Base-by-base conservation (phyloP, 176 grass and related monocot species). In the Alloteropsis semialata region DNA sequence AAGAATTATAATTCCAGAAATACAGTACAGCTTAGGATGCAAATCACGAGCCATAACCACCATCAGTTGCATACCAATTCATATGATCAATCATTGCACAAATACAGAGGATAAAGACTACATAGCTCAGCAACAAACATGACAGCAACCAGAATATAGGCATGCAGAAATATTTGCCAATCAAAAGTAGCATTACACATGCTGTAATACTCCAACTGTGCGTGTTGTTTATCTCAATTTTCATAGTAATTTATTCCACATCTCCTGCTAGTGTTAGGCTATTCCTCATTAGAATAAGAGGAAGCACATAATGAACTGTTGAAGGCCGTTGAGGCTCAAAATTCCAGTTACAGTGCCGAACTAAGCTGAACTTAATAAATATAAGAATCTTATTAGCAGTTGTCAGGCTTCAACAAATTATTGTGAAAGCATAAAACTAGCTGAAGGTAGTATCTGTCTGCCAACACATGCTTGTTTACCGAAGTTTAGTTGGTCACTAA, bases 171-270 rank as follows among this genome's bases (percentile, higher is more conserved):
- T 17, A 64, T 6, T 37, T 30, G 68, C 2, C 46, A 36, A 74
- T 34, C 57, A 74, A 56, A 73, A 28, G 8, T 54, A 55, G n/a
- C 29, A 81, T 32, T 22, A 13, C 18, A 64, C 75, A 65, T 38
- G 24, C 44, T 19, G 57, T 85, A 44, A 73, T 58, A 76, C 53
- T 81, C 42, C 42, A 76, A 34, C 8, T 65, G 27, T 64, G 72
- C 0, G n/a, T 45, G 22, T 3, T 69, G 36, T 48, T 56, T 51
- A 49, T 86, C 17, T 32, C 29, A 72, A 42, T 18, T 66, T 33
- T 57, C 14, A 57, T 43, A 48, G 82, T 5, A 73, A 41, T 32
- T 50, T 90, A 82, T 90, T 65, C 22, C 37, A 48, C 42, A 29
- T 78, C 74, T 73, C 38, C 9, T 78, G 18, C 73, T 50, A 82